phyloP scores from a whole-genome alignment of 371 early-diverging fungal species.

The Neoconidiobolus thromboides region DNA sequence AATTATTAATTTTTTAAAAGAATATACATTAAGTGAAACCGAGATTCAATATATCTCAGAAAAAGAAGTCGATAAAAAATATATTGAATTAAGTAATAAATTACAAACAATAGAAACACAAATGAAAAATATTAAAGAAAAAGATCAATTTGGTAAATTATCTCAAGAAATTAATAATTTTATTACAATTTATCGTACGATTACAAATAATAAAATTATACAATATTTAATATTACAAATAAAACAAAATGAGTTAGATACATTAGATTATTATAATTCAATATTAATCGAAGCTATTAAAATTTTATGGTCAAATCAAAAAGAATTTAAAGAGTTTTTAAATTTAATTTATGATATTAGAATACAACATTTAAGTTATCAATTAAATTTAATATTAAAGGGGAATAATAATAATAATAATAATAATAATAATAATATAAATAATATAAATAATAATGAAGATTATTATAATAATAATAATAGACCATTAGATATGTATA shows the following conservation, averaged over 20 bases:
- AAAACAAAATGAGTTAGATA: background rate
- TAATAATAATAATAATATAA: too few species aligned
- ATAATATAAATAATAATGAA: constrained; percentile 17
- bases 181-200: too few species aligned
- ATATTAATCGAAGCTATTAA: background rate
- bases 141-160: too few species aligned
- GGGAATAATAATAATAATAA: constrained; percentile 7
- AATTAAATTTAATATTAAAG: constrained; percentile 62
- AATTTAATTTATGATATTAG: background rate
- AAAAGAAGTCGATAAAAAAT: too few species aligned
- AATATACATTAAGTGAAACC: too few species aligned
- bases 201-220: too few species aligned
- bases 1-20: too few species aligned
- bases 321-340: background rate
- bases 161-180: too few species aligned
- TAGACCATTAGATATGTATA: constrained; percentile 78
- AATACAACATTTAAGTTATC: constrained; percentile 20
- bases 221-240: background rate
- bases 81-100: too few species aligned
- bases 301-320: background rate
- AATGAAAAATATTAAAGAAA: too few species aligned
- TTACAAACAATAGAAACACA: too few species aligned
- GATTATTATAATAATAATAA: constrained; percentile 58
- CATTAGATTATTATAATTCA: background rate
- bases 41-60: too few species aligned